phyloP scores from a whole-genome alignment of 768 basidiomycete species.

The Amanita thiersii region DNA sequence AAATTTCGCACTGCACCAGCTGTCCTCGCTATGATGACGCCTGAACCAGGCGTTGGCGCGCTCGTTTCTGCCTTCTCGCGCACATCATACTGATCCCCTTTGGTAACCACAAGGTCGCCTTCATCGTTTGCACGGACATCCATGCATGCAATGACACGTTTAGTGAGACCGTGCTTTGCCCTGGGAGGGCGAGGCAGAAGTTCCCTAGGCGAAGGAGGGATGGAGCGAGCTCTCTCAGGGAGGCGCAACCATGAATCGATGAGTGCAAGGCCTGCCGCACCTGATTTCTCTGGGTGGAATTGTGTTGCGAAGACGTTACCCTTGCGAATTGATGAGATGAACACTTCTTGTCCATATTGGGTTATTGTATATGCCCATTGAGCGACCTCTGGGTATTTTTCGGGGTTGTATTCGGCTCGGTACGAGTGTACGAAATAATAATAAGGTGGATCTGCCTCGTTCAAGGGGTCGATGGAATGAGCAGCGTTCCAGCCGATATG shows the following conservation, averaged over 20 bases:
- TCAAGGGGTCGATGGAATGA: conserved; percentile 42
- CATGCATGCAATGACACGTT: conserved; percentile 94
- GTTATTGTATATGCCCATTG: conserved; percentile 82
- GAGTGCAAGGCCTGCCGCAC: conserved; percentile 74
- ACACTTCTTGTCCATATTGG: conserved; percentile 90
- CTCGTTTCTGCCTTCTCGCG: conserved; percentile 57
- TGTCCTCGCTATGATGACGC: conserved; percentile 27
- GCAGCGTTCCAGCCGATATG: conserved; percentile 97
- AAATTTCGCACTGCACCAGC: conserved; percentile 89
- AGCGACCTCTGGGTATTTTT: conserved; percentile 43
- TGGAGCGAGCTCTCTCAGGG: conserved; percentile 25
- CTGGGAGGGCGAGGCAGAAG: conserved; percentile 31
- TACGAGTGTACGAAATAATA: conserved; percentile 99
- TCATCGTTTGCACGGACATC: conserved; percentile 95
- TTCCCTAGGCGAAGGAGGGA: conserved; percentile 20
- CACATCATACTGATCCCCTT: conserved; percentile 98
- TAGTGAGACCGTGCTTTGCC: conserved; percentile 66
- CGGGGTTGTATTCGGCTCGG: conserved; percentile 67
- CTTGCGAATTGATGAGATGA: conserved; percentile 76
- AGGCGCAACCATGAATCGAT: conserved; percentile 73
- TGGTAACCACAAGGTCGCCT: conserved; percentile 97
- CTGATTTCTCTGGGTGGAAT: conserved; percentile 98
- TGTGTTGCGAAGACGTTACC: conserved; percentile 88
- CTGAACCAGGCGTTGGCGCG: conserved; percentile 9
- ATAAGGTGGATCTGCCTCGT: conserved; percentile 44